Percentiles rank a stretch among this genome's conserved stretches.
phyloP scores from a whole-genome alignment of 2,329 filamentous ascomycete genomes.

The Zopfia rhizophila region DNA sequence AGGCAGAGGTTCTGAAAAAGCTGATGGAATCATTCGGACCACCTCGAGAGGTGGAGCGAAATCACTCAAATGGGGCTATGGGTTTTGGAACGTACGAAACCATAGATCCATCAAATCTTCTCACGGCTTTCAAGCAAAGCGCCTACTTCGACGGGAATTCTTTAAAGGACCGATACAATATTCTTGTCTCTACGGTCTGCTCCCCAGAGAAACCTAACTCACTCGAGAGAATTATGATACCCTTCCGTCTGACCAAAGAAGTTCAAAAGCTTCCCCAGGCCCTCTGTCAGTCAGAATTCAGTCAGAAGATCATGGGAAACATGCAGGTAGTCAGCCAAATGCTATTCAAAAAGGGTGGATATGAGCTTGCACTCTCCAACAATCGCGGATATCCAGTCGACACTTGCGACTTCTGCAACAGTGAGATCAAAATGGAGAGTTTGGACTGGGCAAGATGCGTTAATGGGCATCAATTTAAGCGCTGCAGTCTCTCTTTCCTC shows the following conservation, averaged over 20 bases:
- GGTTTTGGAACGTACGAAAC: background rate
- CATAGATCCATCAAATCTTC: constrained; percentile 8
- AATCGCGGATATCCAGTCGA: constrained; percentile 47
- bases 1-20: constrained; percentile 33
- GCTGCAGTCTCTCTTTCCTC: constrained; percentile 65
- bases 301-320: background rate
- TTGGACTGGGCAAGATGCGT: constrained; percentile 59
- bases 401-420: constrained; percentile 63
- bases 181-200: constrained; percentile 42
- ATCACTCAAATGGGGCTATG: too few relatives aligned
- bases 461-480: constrained; percentile 64
- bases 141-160: constrained; percentile 39
- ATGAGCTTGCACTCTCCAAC: background rate
- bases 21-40: constrained; percentile 31
- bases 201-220: constrained; percentile 22
- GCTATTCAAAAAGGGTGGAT: constrained; percentile 1
- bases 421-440: constrained; percentile 60
- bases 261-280: constrained; percentile 27
- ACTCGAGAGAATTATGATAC: constrained; percentile 40
- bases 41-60: constrained; percentile 1
- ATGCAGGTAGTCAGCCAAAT: too few relatives aligned
- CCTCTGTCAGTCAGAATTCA: constrained; percentile 23
- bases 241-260: constrained; percentile 39
- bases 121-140: constrained; percentile 30
- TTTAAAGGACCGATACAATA: constrained; percentile 42